These are phyloP conservation scores for Fagopyrum homotropicum DNA, from an alignment of 148 eudicot genomes.

Conservation along the genomic window DNA sequence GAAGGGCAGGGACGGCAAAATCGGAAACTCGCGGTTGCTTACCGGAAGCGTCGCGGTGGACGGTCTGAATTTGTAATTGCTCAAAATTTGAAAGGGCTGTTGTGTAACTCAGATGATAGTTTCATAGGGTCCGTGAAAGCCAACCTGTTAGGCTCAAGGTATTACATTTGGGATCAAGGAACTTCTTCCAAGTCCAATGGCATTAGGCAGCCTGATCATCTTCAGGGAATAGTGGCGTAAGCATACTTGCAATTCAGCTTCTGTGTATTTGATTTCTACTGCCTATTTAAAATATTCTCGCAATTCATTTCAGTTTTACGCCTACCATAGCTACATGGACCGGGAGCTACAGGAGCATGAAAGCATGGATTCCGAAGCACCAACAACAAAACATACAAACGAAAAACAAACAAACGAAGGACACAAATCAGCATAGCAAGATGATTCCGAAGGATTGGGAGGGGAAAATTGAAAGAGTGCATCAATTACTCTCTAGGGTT, in stretches of 20 bases:
- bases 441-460: slow-evolving; percentile 63
- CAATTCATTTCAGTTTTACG: slow-evolving; percentile 34
- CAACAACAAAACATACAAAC: slow-evolving; percentile 42
- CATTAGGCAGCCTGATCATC: slow-evolving; percentile 36
- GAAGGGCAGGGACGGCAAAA: slow-evolving; percentile 91
- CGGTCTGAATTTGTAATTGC: slow-evolving; percentile 66
- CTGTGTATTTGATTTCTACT: not conserved
- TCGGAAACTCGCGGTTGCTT: slow-evolving; percentile 84
- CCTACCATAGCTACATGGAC: slow-evolving; percentile 90
- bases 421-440: slow-evolving; percentile 35
- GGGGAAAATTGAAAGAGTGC: slow-evolving; percentile 48
- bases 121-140: slow-evolving; percentile 59
- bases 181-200: slow-evolving; percentile 23
- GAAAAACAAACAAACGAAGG: slow-evolving; percentile 50
- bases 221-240: slow-evolving; percentile 71
- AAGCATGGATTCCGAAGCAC: slow-evolving; percentile 76
- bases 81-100: slow-evolving; percentile 52
- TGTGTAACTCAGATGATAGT: slow-evolving; percentile 49
- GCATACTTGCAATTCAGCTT: slow-evolving; percentile 14
- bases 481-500: slow-evolving; percentile 52
- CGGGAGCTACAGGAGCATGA: slow-evolving; percentile 81
- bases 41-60: slow-evolving; percentile 61
- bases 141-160: slow-evolving; percentile 82
- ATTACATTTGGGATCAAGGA: slow-evolving; percentile 74
- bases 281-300: not conserved